Evolutionary conservation across 768 basidiomycete genomes (phyloP), one percentile per base, ranked within the genome.

Genomic region (Mycena sanguinolenta): DNA sequence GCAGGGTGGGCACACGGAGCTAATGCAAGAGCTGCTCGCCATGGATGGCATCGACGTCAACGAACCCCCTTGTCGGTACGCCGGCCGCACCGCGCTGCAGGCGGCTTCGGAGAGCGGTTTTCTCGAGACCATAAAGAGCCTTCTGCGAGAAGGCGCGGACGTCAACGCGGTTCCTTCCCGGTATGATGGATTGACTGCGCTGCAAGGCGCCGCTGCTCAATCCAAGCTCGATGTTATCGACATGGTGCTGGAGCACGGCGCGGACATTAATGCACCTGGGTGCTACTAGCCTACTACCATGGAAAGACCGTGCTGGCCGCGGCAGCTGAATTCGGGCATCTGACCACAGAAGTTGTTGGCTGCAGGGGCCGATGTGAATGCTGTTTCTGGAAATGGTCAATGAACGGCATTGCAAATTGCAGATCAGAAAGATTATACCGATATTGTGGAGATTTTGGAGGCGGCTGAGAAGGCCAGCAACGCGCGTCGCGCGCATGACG

Each of bases 261-360:
- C 69, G 7, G 69, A 70, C 19, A 65, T 73, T 17, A 73, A 73
- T 16, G 66, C 69, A 0, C 25, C 69, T 7, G 65, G 69, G 16
- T 73, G 67, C 49, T 69, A 69, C n/a, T n/a, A n/a, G n/a, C n/a
- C n/a, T n/a, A n/a, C 60, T 65, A 73, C 60, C n/a, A 59, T 16
- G 72, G 72, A 7, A 28, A 1, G 4, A 69, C 63, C 1, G 72
- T 67, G 44, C 28, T 73, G 36, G 8, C 30, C 46, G 60, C 64
- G 8, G 72, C 72, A 2, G 72, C 57, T 0, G 64, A 65, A 32
- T 12, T 8, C 0, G 72, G 72, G 7, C 39, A 61, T 27, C 13
- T 19, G 7, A 64, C 49, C 3, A 58, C n/a, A 61, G 58, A 65
- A 55, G 32, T 10, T 73, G 30, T 39, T 73, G 28, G 67, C 52